These are phyloP conservation scores for Omphalotus olearius DNA, from an alignment of 1,284 basidiomycete species.

Conservation along the genomic window DNA sequence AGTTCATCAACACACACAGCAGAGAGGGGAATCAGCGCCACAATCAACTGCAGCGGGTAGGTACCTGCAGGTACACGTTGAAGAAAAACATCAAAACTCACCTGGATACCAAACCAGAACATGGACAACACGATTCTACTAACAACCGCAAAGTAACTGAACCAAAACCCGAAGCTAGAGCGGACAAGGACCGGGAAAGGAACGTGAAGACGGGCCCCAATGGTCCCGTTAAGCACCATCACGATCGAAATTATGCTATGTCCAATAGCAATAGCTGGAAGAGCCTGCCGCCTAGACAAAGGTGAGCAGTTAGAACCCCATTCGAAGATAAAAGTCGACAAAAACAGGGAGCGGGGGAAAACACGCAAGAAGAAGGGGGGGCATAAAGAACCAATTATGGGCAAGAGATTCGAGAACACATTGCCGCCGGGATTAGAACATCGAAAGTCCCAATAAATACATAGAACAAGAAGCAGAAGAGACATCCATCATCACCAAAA, in stretches of 20 bases:
- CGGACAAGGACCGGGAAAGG: conserved; percentile 22
- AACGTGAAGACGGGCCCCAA: conserved; percentile 54
- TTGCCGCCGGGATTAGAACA: too few species aligned
- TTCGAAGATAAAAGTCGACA: not conserved
- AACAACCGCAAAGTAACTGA: conserved; percentile 2
- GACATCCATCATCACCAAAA: too few species aligned
- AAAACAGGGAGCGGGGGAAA: not conserved
- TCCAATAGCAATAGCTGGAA: conserved; percentile 45
- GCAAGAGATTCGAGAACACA: too few species aligned
- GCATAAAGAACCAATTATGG: too few species aligned
- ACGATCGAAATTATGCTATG: conserved; percentile 39
- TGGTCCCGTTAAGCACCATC: conserved; percentile 47
- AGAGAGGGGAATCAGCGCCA: too few species aligned
- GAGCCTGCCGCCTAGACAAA: conserved; percentile 36
- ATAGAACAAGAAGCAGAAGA: too few species aligned
- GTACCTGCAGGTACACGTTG: not conserved
- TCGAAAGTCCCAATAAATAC: too few species aligned
- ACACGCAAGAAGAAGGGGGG: not conserved
- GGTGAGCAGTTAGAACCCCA: not conserved
- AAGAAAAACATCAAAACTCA: conserved; percentile 15
- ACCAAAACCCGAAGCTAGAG: not conserved
- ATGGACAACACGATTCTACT: conserved; percentile 40
- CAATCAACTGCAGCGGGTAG: not conserved
- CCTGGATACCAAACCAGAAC: conserved; percentile 72
- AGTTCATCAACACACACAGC: conserved; percentile 9